Conservation (phyloP, 169 alveolate genomes). For the Plasmodium vivax region DNA sequence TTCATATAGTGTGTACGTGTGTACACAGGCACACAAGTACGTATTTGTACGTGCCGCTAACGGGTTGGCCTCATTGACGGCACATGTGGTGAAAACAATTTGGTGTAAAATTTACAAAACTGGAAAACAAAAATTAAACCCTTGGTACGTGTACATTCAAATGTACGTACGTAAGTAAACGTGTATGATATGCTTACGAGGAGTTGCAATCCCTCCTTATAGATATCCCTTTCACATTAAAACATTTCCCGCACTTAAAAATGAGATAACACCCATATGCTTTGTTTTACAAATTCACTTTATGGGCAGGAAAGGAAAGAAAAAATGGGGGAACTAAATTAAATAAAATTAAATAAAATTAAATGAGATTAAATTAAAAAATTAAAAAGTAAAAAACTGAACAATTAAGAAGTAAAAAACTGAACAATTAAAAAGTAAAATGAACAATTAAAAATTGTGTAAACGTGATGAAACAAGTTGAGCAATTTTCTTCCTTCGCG, state of each 20-base stretch:
- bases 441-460: constrained; percentile 12
- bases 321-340: not conserved
- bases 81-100: constrained; percentile 1
- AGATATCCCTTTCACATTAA: constrained; percentile 4
- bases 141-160: not conserved
- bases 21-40: not conserved
- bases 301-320: not conserved
- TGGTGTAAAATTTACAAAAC: not conserved
- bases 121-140: constrained; percentile 11
- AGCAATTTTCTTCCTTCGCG: constrained; percentile 13
- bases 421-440: no score
- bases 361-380: no score
- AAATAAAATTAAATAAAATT: not conserved
- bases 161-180: not conserved
- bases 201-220: not conserved
- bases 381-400: no score
- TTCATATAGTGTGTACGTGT: not conserved
- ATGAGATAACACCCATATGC: not conserved
- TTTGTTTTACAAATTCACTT: not conserved
- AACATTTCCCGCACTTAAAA: constrained; percentile 5
- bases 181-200: not conserved
- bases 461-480: not conserved
- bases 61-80: not conserved
- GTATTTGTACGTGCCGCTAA: not conserved
- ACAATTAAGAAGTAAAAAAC: no score